Evolutionary conservation across 441 rosid genomes (phyloP).

Genomic region (Viola pubescens): DNA sequence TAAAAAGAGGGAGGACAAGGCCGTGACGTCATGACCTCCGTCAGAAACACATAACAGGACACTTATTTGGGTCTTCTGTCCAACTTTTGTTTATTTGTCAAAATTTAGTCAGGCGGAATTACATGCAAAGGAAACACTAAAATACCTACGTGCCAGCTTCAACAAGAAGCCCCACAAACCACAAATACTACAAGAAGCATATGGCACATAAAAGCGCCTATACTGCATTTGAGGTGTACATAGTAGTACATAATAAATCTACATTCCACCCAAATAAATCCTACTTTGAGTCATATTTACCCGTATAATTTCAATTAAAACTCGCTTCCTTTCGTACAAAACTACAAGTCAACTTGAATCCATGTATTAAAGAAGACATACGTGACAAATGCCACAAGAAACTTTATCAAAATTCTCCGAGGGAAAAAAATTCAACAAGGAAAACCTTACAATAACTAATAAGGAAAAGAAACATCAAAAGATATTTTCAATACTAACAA

Average conservation of each 20-base stretch:
- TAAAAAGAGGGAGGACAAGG: neutral
- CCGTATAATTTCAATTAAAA: neutral
- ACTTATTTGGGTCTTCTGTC: too few species aligned
- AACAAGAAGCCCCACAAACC: too few species aligned
- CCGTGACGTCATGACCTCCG: too few species aligned
- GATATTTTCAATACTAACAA: neutral
- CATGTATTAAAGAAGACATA: neutral
- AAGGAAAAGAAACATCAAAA: neutral
- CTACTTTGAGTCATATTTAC: neutral
- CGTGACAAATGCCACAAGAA: conserved; percentile 6
- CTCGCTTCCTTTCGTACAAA: neutral
- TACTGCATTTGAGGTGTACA: too few species aligned
- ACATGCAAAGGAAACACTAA: too few species aligned
- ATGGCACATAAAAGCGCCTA: too few species aligned
- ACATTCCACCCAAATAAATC: neutral
- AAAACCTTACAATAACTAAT: neutral
- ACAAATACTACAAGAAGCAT: too few species aligned
- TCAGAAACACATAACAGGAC: too few species aligned
- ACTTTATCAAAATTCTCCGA: neutral
- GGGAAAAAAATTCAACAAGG: neutral
- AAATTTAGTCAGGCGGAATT: too few species aligned
- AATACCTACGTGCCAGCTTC: too few species aligned
- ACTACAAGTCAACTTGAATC: neutral
- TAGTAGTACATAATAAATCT: too few species aligned
- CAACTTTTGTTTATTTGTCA: too few species aligned